Percentiles rank a stretch among this genome's conserved stretches.
These are phyloP conservation scores for Leccinum broughii DNA, from an alignment of 768 basidiomycete species.

Conservation along the genomic window DNA sequence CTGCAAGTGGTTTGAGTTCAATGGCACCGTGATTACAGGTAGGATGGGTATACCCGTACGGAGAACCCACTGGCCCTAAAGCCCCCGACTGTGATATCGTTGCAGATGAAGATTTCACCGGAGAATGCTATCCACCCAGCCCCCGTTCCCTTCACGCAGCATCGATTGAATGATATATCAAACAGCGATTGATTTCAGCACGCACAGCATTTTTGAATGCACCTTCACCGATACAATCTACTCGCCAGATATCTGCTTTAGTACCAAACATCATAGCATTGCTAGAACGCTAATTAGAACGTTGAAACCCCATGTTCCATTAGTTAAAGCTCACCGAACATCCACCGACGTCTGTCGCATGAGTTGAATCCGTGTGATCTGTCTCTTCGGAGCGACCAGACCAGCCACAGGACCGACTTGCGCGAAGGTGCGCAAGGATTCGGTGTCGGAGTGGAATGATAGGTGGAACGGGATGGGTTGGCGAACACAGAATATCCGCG, in stretches of 20 bases:
- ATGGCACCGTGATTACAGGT: conserved; percentile 3
- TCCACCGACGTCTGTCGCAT: conserved; percentile 71
- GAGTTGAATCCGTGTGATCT: conserved; percentile 55
- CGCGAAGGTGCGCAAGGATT: conserved; percentile 59
- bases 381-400: conserved; percentile 30
- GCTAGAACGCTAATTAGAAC: conserved; percentile 31
- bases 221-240: conserved; percentile 65
- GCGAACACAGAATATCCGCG: conserved; percentile 56
- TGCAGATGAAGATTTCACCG: conserved; percentile 59
- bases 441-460: conserved; percentile 53
- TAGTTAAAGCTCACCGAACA: conserved; percentile 41
- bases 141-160: conserved; percentile 53
- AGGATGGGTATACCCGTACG: conserved; percentile 49
- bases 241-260: conserved; percentile 73
- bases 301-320: background rate
- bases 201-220: conserved; percentile 56
- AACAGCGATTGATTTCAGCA: conserved; percentile 6
- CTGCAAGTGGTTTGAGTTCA: conserved; percentile 34
- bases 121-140: conserved; percentile 60
- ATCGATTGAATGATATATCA: conserved; percentile 6
- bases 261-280: conserved; percentile 48
- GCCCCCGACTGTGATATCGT: conserved; percentile 52
- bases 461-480: conserved; percentile 70
- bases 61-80: conserved; percentile 66
- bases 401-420: conserved; percentile 53